A percentile compares a stretch with the other conserved stretches of the same genome.
Conservation (phyloP, 768 basidiomycete species). For the Atractiella rhizophila region DNA sequence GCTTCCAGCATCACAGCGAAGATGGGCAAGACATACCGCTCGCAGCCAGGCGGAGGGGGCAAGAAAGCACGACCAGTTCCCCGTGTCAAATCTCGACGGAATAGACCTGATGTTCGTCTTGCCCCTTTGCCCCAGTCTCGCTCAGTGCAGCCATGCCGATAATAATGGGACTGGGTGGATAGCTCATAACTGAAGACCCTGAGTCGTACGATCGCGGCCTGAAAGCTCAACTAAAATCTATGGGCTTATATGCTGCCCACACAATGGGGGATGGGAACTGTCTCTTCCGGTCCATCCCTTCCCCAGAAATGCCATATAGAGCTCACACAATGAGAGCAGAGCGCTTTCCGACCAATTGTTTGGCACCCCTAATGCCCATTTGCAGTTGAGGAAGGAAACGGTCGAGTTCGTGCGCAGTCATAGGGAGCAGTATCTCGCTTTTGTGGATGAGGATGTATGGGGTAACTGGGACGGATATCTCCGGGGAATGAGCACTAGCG, state of each 20-base stretch:
- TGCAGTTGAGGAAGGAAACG: conserved; percentile 42
- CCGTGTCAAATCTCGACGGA: too few species aligned
- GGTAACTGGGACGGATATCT: too few species aligned
- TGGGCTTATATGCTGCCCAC: conserved; percentile 65
- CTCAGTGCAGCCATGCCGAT: too few species aligned
- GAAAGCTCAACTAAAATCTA: conserved; percentile 41
- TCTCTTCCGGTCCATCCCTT: conserved; percentile 32
- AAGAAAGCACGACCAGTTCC: too few species aligned
- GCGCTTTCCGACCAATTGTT: conserved; percentile 68
- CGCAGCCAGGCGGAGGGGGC: too few species aligned
- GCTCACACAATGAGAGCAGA: conserved; percentile 16
- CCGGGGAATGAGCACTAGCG: not conserved
- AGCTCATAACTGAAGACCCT: too few species aligned
- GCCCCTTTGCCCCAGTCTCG: too few species aligned
- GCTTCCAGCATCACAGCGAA: too few species aligned
- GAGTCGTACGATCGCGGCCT: conserved; percentile 22
- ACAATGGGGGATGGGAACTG: conserved; percentile 57
- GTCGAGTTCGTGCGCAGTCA: conserved; percentile 57
- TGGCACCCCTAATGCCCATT: conserved; percentile 45
- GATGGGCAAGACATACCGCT: too few species aligned
- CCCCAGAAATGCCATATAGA: not conserved
- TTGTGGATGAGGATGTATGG: conserved; percentile 58
- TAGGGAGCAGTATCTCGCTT: conserved; percentile 50
- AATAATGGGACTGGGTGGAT: too few species aligned
- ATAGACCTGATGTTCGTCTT: too few species aligned